Base-by-base conservation (phyloP, 2,329 filamentous ascomycete genomes). In the Exophiala sp. region DNA sequence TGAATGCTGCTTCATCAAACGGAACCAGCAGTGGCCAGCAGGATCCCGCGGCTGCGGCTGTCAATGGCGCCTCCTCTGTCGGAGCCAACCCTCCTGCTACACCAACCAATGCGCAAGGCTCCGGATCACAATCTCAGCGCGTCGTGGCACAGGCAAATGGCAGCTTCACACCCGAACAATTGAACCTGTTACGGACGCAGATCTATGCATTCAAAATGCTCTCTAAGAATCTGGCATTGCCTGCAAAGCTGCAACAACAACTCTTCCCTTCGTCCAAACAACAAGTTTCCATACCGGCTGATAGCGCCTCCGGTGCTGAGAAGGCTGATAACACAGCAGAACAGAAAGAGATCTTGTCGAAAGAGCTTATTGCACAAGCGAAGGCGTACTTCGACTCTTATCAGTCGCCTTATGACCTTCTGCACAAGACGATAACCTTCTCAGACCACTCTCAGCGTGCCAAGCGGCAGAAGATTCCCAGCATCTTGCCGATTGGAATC, bases 191-290 rank as follows among this genome's bases (percentile, higher is more conserved):
- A 8, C 81, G 89, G 56, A 86, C 88, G 61, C 94, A 99, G 69
- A 96, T 97, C 47, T 80, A 87, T 63, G 91, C 92, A 0, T 97
- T 96, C 73, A 95, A 95, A 72, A 80, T 91, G 62, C 78, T 99
- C 3, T 87, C 89, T 4, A 95, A 94, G 71, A 96, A 96, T 63
- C 79, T 87, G 11, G 87, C 91, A 0, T 83, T 97, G 3, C 90
- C 92, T 1, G 72, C 82, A 29, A 80, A 83, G 58, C 81, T 96
- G 60, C 90, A 95, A 68, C 88, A 92, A 66, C 84, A 88, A 45
- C 85, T 97, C 35, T 95, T 91, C 68, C 57, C 59, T 3, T 80
- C 86, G 41, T 85, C 70, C 68, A 65, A 73, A 59, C 72, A 71
- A 58, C 56, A 60, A 16, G 68, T 66, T 59, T 68, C 67, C 3